Evolutionary conservation across 2,329 filamentous ascomycete species (phyloP), one percentile per base, ranked within the genome.

Genomic region (Aspergillus japonicus): DNA sequence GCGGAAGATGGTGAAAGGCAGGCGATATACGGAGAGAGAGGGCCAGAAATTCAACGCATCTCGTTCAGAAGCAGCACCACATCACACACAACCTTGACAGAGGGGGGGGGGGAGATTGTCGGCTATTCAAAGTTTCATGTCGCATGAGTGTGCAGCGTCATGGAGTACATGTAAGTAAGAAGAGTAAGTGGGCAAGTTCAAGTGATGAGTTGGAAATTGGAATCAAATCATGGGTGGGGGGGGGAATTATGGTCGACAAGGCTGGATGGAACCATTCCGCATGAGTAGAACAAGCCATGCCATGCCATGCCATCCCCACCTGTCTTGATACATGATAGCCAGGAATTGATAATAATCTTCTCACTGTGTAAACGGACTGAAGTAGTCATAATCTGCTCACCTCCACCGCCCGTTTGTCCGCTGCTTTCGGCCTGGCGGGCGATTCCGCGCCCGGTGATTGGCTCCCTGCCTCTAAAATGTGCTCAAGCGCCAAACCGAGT

Each of bases 361-460:
- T 44, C 33, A 35, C 33, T 35, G 1, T 16, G 33, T 4, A 16
- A 35, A 16, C 14, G 14, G 12, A 12, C 1, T 1, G 54, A 49
- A 31, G 42, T 44, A 58, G 55, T 60, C 55, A 60, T 63, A 65
- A 64, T 64, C 47, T 62, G 62, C 62, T 62, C 62, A 64, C 29
- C 50, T 49, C 51, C 56, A 58, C 35, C 56, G n/a, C 23, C 21
- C 10, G 6, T 33, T 19, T 31, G 26, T 44, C n/a, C 51, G 50
- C 47, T 49, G 47, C 35, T 58, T 61, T 52, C 56, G 52, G 49
- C 12, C 47, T n/a, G 29, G 26, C 48, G 35, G 31, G 42, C 39
- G 39, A n/a, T 16, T 24, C 16, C 19, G 14, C 29, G 35, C 14
- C 14, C 24, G 5, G 47, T 63, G 56, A 61, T 63, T 61, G 56